These are phyloP conservation scores for Xylariaceae sp. DNA, from an alignment of 2,329 filamentous ascomycete genomes.

Conservation along the genomic window DNA sequence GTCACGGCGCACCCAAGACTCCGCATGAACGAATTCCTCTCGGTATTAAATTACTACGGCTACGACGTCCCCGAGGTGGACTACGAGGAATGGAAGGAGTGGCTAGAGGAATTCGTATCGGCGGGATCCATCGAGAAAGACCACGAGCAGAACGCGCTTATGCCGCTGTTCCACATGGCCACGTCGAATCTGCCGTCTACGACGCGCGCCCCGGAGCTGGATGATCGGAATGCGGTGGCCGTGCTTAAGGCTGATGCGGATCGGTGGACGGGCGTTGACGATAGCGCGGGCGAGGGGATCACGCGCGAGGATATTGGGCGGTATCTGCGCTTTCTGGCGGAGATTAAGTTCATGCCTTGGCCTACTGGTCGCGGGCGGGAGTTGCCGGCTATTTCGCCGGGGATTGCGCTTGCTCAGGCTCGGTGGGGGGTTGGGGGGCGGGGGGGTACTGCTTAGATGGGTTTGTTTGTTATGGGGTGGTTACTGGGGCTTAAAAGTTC, in stretches of 20 bases:
- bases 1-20: conserved; percentile 77
- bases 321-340: conserved; percentile 54
- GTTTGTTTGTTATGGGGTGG: no score
- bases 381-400: conserved; percentile 31
- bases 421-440: conserved; percentile 29
- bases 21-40: conserved; percentile 73
- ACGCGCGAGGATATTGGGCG: conserved; percentile 58
- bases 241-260: conserved; percentile 60
- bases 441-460: conserved; percentile 16
- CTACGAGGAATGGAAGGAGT: conserved; percentile 65
- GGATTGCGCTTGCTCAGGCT: conserved; percentile 24
- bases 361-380: conserved; percentile 29
- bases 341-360: background rate
- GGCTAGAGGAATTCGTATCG: conserved; percentile 65
- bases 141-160: conserved; percentile 65
- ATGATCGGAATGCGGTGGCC: conserved; percentile 63
- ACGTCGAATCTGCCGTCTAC: conserved; percentile 59
- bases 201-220: conserved; percentile 68
- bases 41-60: conserved; percentile 65
- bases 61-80: conserved; percentile 63
- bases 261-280: conserved; percentile 55
- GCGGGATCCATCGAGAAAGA: conserved; percentile 50
- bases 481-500: no score
- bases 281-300: conserved; percentile 51
- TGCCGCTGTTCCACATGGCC: conserved; percentile 73